phyloP scores from a whole-genome alignment of 345 rosid species.

The Eucalyptus pauciflora region DNA sequence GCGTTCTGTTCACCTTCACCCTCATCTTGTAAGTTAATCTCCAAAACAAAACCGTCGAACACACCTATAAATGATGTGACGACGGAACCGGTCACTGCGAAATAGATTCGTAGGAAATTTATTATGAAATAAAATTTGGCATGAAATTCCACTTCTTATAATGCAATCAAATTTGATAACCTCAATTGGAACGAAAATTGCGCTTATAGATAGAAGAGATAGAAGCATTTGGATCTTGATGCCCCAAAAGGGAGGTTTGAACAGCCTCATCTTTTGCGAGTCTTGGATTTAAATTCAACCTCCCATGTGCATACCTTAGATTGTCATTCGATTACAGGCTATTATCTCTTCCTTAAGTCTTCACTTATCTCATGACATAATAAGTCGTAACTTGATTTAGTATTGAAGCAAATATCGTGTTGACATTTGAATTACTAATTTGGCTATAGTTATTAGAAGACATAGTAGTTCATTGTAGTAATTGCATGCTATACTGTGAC shows the following conservation, averaged over 20 bases:
- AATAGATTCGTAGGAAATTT: neutral
- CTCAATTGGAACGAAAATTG: neutral
- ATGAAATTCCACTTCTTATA: neutral
- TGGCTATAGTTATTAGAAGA: neutral
- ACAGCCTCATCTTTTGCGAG: neutral
- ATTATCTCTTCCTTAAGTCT: neutral
- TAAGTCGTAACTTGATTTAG: neutral
- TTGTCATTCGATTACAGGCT: accelerated
- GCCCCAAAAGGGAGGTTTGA: neutral
- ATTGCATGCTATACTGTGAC: neutral
- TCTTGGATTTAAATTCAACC: neutral
- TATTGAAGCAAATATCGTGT: neutral
- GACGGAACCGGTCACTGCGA: neutral
- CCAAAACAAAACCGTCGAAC: neutral
- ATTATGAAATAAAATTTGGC: neutral
- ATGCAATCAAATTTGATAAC: neutral
- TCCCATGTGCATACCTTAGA: neutral
- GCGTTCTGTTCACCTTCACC: neutral
- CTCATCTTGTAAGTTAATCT: neutral
- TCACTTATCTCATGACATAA: neutral
- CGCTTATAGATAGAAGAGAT: neutral
- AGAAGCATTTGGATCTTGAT: neutral
- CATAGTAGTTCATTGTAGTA: neutral
- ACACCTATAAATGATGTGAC: neutral
- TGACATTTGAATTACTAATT: neutral